Conservation (phyloP, 257 asterid species). For the Lycium ferocissimum region DNA sequence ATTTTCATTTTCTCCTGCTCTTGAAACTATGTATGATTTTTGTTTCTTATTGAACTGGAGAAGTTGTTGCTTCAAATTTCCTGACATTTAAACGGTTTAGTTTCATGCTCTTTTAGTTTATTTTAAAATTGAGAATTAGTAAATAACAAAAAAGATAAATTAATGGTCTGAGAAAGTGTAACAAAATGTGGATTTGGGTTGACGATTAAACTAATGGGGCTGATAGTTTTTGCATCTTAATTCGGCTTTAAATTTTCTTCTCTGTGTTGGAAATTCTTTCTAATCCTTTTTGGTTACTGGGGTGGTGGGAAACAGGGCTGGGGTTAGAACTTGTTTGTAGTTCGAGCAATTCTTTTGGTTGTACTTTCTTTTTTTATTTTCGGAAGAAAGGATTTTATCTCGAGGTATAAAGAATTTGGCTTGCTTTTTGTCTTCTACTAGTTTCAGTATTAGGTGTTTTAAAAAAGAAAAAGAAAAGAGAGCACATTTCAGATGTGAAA, state of each 20-base stretch:
- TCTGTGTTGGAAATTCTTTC: background rate
- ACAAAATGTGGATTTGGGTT: background rate
- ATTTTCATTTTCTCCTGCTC: slow-evolving; percentile 19
- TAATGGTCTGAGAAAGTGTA: background rate
- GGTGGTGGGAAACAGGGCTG: background rate
- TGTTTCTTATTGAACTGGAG: slow-evolving; percentile 14
- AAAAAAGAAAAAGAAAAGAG: background rate
- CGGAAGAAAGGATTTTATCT: background rate
- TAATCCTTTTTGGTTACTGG: background rate
- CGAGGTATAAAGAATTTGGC: background rate
- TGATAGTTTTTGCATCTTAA: slow-evolving; percentile 3
- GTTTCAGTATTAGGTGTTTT: background rate
- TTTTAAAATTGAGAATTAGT: slow-evolving; percentile 2
- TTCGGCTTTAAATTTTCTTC: background rate
- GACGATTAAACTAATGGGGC: background rate
- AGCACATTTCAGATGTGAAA: background rate
- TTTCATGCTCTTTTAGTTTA: slow-evolving; percentile 1
- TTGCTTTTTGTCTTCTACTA: background rate
- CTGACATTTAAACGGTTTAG: background rate
- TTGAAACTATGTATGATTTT: background rate
- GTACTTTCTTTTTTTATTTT: background rate
- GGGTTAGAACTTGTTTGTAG: background rate
- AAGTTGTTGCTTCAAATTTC: background rate
- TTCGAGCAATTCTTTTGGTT: background rate
- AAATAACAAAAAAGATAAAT: background rate